Base-by-base conservation (phyloP, 495 filamentous ascomycete genomes). In the Talaromyces wortmannii region DNA sequence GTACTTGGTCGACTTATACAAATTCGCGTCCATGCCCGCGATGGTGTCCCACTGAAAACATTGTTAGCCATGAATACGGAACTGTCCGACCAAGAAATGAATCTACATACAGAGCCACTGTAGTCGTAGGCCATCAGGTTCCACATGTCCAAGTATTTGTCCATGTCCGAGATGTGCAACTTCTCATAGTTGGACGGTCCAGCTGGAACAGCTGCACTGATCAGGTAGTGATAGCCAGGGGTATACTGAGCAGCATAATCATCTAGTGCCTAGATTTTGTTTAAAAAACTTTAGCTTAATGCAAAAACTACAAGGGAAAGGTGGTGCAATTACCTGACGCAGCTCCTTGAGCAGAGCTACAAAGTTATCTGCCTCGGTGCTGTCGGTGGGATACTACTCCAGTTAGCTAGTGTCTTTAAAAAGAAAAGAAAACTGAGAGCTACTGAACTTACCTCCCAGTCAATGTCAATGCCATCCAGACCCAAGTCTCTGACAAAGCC, bases 111-210 rank as follows among this genome's bases (percentile, higher is more conserved):
- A 13, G 13, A 80, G 50, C 88, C 86, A 29, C 87, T 80, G 58
- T 87, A 92, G 67, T 92, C 89, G 66, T 92, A 92, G 4, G 86
- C 85, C 88, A 94, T 92, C n/a, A 81, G 69, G 53, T 75, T 75
- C 81, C 89, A 95, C 59, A 90, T 87, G 69, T 95, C 90, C 6
- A 92, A 67, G 49, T 81, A 83, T 46, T 63, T 64, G 59, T 89
- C 81, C 83, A 94, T 91, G 8, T 70, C 75, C 0, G 60, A 43
- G 4, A 92, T 64, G 18, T 81, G 69, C 43, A 91, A 61, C 45
- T 80, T 73, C 31, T 78, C 62, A 66, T 88, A 90, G 64, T 91
- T 81, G 7, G 63, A 53, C 1, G 83, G 50, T 18, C 50, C 50
- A 10, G 79, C 78, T 43, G 81, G 78, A 6, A 72, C 78, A 13